Base-by-base conservation (phyloP, 2,329 filamentous ascomycete genomes). In the Mariannaea elegans region DNA sequence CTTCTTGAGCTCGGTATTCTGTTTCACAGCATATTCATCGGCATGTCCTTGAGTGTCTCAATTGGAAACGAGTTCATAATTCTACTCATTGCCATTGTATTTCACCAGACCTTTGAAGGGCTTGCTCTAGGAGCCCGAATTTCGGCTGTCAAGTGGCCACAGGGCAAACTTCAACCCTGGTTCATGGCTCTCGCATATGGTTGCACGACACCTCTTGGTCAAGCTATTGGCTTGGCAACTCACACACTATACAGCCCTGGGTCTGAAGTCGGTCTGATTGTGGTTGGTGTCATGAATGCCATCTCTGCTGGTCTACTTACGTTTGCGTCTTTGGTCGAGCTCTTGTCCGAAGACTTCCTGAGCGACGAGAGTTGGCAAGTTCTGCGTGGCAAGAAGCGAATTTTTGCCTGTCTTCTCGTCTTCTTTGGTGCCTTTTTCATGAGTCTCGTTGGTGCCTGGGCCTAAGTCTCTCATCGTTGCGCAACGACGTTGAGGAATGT, bases 11-110 rank as follows among this genome's bases (percentile, higher is more conserved):
- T 90, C 24, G 91, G 91, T 24, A 94, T 94, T 65, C 67, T 77
- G 42, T 77, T 77, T 54, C 75, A 77, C 67, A 91, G 87, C 71
- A 82, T 94, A 61, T 94, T 94, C 71, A 94, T 94, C 66, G 91
- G 91, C 61, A 93, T 94, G 90, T 90, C 91, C 3, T 82, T 94
- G 39, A 92, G 89, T 29, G 91, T 94, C 7, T 88, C 91, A 3
- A 90, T 90, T 1, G 91, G 91, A 1, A 87, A 88, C 8, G 86
- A 89, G 4, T 94, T 94, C 69, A 82, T 92, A 53, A 88, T 94
- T n/a, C 87, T 94, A 58, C 82, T 94, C 1, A 83, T 93, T 45
- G 91, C 91, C 49, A 93, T 94, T 67, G 84, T 85, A 51, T 94
- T 94, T 75, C 91, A 94, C 70, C 90, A 84, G 69, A 78, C 77